Conservation (phyloP, 1,139 yeast species). For the Debaryomyces udenii region DNA sequence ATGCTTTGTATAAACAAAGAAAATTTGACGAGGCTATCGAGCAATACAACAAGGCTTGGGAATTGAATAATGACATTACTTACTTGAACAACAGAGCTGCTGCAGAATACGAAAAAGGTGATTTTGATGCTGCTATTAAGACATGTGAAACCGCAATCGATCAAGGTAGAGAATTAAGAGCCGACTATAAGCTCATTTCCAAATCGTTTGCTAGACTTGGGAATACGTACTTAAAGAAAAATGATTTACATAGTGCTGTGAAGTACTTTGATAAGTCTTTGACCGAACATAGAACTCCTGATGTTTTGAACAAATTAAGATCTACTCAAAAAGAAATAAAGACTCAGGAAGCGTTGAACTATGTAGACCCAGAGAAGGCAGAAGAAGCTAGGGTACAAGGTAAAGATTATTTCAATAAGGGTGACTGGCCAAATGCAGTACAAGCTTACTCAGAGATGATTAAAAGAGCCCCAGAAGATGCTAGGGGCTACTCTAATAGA, state of each 20-base stretch:
- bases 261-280: slow-evolving; percentile 85
- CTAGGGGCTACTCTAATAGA: slow-evolving; percentile 96
- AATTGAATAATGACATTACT: slow-evolving; percentile 79
- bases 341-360: slow-evolving; percentile 71
- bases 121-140: slow-evolving; percentile 77
- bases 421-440: slow-evolving; percentile 97
- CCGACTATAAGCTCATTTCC: slow-evolving; percentile 90
- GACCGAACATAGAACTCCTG: slow-evolving; percentile 98
- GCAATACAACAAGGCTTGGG: slow-evolving; percentile 86
- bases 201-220: slow-evolving; percentile 94
- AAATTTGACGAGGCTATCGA: slow-evolving; percentile 93
- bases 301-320: slow-evolving; percentile 85
- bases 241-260: slow-evolving; percentile 72
- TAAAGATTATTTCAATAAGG: slow-evolving; percentile 83
- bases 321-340: slow-evolving; percentile 85
- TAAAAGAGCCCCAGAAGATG: slow-evolving; percentile 94
- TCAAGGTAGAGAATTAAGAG: slow-evolving; percentile 84
- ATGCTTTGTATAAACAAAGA: slow-evolving; percentile 80
- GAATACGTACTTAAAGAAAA: slow-evolving; percentile 73
- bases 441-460: slow-evolving; percentile 94
- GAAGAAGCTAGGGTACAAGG: slow-evolving; percentile 95
- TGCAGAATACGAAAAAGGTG: slow-evolving; percentile 96
- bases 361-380: slow-evolving; percentile 88
- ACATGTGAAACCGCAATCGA: slow-evolving; percentile 86
- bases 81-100: slow-evolving; percentile 96